phyloP scores from a whole-genome alignment of 2,329 filamentous ascomycete genomes.

The Fusarium transvaalense region DNA sequence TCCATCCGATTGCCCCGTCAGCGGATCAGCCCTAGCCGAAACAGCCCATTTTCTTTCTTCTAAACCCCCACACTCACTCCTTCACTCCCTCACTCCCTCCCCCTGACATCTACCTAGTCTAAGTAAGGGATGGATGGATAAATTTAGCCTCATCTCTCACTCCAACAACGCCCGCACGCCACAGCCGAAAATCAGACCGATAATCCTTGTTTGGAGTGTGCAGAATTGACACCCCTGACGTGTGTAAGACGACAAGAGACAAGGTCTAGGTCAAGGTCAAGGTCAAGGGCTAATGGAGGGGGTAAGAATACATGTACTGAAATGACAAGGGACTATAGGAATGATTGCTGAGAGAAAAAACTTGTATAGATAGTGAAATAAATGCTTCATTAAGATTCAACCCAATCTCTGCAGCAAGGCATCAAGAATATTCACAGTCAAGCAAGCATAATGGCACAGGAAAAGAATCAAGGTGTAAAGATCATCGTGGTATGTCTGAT shows the following conservation, averaged over 20 bases:
- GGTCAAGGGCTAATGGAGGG: too few species aligned
- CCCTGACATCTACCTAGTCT: too few species aligned
- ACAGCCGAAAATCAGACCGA: conserved; percentile 4
- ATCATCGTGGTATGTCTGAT: conserved; percentile 34
- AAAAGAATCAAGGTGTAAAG: conserved; percentile 16
- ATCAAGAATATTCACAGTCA: neutral
- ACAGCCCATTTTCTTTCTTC: conserved; percentile 3
- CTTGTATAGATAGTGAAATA: conserved; percentile 15
- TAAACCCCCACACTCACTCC: too few species aligned
- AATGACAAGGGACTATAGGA: neutral
- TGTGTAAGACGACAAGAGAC: neutral
- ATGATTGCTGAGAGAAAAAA: neutral
- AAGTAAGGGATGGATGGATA: too few species aligned
- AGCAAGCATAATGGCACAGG: conserved; percentile 9
- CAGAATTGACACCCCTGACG: neutral
- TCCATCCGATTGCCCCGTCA: neutral
- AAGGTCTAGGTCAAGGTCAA: too few species aligned
- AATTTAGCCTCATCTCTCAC: conserved; percentile 1
- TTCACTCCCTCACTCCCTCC: too few species aligned
- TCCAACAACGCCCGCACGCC: conserved; percentile 1
- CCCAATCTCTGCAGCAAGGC: neutral
- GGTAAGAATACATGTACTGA: neutral
- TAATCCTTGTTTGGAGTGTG: neutral
- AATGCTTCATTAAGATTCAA: neutral
- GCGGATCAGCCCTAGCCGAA: conserved; percentile 22